Percentiles rank a stretch among this genome's conserved stretches.
phyloP scores from a whole-genome alignment of 2,329 filamentous ascomycete genomes.

The Setomelanomma holmii region DNA sequence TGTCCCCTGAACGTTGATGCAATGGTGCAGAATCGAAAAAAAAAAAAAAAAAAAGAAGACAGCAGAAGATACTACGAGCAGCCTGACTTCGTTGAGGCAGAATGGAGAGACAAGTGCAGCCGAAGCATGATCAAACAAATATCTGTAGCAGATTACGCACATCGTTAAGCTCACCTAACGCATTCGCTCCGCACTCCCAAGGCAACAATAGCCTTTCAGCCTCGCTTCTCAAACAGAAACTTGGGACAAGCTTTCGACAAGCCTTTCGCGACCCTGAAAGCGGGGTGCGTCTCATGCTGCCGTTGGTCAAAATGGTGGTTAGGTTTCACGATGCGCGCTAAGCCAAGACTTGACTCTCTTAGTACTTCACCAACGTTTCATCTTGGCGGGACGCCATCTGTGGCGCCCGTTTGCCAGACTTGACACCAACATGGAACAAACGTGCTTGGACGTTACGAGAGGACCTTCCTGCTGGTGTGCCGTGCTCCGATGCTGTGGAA shows the following conservation, averaged over 20 bases:
- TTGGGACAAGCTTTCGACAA: slow-evolving; percentile 35
- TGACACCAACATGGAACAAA: slow-evolving; percentile 39
- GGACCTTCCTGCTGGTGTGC: neutral
- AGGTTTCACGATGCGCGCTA: slow-evolving; percentile 35
- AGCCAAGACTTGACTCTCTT: slow-evolving; percentile 33
- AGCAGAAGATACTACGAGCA: slow-evolving; percentile 2
- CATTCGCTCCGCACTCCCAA: slow-evolving; percentile 11
- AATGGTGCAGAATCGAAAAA: no score
- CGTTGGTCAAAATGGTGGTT: slow-evolving; percentile 32
- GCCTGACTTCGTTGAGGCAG: neutral
- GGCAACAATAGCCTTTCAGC: slow-evolving; percentile 30
- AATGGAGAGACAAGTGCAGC: slow-evolving; percentile 2
- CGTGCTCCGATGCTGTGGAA: slow-evolving; percentile 4
- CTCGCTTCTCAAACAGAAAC: slow-evolving; percentile 20
- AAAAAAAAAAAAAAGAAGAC: no score
- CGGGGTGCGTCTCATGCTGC: slow-evolving; percentile 16
- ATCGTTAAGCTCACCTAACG: slow-evolving; percentile 3
- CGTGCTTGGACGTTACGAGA: slow-evolving; percentile 12
- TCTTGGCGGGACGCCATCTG: slow-evolving; percentile 39
- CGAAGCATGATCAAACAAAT: slow-evolving; percentile 16
- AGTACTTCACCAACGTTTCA: slow-evolving; percentile 45
- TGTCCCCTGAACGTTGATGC: slow-evolving; percentile 2
- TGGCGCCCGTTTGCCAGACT: slow-evolving; percentile 12
- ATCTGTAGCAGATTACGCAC: neutral
- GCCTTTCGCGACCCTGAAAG: slow-evolving; percentile 29